phyloP scores from a whole-genome alignment of 768 basidiomycete genomes.

The Mycena polygramma region DNA sequence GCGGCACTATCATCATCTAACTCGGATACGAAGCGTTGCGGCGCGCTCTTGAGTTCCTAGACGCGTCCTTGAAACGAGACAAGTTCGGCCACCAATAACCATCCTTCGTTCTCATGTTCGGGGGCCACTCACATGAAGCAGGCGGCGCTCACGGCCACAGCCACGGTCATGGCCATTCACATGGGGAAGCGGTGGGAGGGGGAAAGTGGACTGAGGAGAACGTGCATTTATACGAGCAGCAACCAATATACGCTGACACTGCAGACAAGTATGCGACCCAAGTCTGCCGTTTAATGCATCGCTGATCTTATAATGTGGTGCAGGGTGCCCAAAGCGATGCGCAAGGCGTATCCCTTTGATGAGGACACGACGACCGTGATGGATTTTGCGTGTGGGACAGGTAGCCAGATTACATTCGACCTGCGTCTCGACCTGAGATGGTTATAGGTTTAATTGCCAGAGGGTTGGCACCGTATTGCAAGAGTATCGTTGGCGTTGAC shows the following conservation, averaged over 20 bases:
- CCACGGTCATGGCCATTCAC: slow-evolving; percentile 26
- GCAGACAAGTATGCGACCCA: slow-evolving; percentile 11
- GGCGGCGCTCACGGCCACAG: slow-evolving; percentile 12
- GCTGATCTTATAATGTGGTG: background rate
- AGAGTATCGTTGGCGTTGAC: slow-evolving; percentile 79
- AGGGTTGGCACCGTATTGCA: slow-evolving; percentile 70
- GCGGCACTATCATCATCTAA: too few species aligned
- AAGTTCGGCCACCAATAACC: too few species aligned
- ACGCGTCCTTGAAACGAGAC: too few species aligned
- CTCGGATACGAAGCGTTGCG: too few species aligned
- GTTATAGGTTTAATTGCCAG: slow-evolving; percentile 71
- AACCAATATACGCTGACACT: slow-evolving; percentile 10
- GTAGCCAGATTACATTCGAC: slow-evolving; percentile 45
- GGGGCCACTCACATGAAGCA: slow-evolving; percentile 4
- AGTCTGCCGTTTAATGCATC: background rate
- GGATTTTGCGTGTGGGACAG: slow-evolving; percentile 85
- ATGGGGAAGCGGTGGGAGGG: slow-evolving; percentile 6
- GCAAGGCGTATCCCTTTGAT: slow-evolving; percentile 61
- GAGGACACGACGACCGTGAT: slow-evolving; percentile 69
- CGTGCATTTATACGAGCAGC: slow-evolving; percentile 29
- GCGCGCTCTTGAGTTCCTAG: too few species aligned
- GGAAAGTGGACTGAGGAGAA: slow-evolving; percentile 22
- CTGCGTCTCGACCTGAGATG: background rate
- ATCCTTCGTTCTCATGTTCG: background rate
- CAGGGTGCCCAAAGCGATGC: slow-evolving; percentile 46